A percentile compares a stretch with the other conserved stretches of the same genome.
phyloP scores from a whole-genome alignment of 1,284 basidiomycete genomes.

The Vanrija pseudolonga region DNA sequence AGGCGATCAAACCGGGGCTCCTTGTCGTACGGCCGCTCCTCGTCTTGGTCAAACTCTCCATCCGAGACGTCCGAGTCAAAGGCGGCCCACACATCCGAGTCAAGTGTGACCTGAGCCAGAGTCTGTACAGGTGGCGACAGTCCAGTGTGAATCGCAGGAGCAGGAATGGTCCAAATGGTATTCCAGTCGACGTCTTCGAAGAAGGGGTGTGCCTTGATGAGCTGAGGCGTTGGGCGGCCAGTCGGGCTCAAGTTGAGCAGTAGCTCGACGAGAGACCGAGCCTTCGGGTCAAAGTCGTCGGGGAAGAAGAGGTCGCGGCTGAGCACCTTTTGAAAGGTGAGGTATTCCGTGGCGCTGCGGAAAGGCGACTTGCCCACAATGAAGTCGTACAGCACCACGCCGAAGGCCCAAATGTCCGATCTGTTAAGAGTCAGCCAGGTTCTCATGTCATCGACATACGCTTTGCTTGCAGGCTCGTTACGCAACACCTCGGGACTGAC shows the following conservation, averaged over 20 bases:
- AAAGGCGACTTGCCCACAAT: conserved; percentile 56
- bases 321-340: conserved; percentile 58
- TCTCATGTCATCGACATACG: conserved; percentile 9
- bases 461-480: conserved; percentile 56
- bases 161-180: conserved; percentile 63
- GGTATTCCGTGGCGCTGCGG: conserved; percentile 56
- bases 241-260: conserved; percentile 60
- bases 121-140: conserved; percentile 30
- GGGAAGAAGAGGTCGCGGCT: conserved; percentile 53
- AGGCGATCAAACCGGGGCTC: conserved; percentile 24
- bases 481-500: conserved; percentile 88
- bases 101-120: conserved; percentile 19
- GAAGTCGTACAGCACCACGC: conserved; percentile 57
- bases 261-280: conserved; percentile 50
- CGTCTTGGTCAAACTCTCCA: conserved; percentile 26
- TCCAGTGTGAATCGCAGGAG: conserved; percentile 50
- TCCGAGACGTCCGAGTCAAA: conserved; percentile 43
- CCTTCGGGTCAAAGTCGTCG: conserved; percentile 50
- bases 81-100: conserved; percentile 40
- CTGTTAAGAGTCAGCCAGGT: too few species aligned
- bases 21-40: conserved; percentile 7
- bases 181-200: conserved; percentile 67
- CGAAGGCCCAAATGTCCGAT: conserved; percentile 58
- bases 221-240: conserved; percentile 57
- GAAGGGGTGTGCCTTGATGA: conserved; percentile 72